Evolutionary conservation across 352 stramenopile species (phyloP).

Genomic region (Elongisporangium undulatum): DNA sequence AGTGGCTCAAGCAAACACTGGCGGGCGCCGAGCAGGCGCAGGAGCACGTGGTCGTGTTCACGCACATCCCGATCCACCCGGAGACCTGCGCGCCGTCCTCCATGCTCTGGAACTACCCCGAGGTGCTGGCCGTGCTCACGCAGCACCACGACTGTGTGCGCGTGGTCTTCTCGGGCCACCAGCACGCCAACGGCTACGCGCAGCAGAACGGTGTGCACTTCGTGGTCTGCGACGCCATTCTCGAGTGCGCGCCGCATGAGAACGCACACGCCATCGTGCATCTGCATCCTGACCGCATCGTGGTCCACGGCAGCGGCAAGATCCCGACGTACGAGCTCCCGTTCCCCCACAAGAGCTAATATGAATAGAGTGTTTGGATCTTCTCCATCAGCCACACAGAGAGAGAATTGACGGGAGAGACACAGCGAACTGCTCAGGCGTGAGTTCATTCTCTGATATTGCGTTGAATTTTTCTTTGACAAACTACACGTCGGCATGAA

Average conservation of each 20-base stretch:
- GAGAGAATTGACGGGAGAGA: neutral
- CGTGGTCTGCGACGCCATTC: constrained; percentile 59
- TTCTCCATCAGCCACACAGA: neutral
- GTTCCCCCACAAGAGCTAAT: constrained; percentile 16
- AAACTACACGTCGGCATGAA: neutral
- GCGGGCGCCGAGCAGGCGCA: constrained; percentile 11
- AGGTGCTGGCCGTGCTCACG: constrained; percentile 42
- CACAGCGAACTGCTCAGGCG: neutral
- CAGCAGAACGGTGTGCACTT: constrained; percentile 51
- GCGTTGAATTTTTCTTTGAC: constrained; percentile 6
- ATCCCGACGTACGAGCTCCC: constrained; percentile 48
- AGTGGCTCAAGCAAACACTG: constrained; percentile 46
- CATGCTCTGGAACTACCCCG: constrained; percentile 79
- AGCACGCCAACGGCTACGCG: constrained; percentile 55
- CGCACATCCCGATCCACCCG: constrained; percentile 65
- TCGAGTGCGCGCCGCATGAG: constrained; percentile 58
- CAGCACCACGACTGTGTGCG: constrained; percentile 39
- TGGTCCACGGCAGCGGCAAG: constrained; percentile 57
- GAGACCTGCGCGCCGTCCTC: constrained; percentile 26
- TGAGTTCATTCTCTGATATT: constrained; percentile 15
- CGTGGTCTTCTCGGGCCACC: constrained; percentile 67
- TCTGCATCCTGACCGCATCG: constrained; percentile 44
- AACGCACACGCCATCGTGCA: constrained; percentile 60
- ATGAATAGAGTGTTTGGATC: neutral
- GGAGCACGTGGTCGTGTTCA: constrained; percentile 69